Evolutionary conservation across 768 basidiomycete species (phyloP), one percentile per base, ranked within the genome.

Genomic region (Dioszegia crocea): DNA sequence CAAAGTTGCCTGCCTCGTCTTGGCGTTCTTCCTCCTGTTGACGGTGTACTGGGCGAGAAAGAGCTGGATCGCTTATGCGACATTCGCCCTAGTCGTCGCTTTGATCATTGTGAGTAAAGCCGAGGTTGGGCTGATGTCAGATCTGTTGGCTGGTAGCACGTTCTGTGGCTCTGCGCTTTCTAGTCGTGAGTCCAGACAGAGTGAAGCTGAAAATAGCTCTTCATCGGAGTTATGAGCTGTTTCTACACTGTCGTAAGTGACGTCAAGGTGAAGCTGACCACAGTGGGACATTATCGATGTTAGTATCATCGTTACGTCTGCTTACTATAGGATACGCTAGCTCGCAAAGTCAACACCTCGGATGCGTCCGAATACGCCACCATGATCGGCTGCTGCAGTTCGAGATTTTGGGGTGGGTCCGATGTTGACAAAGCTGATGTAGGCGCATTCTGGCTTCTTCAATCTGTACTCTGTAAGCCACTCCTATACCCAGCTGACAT

Each of bases 271-370:
- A 4, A 39, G 51, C 51, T 53, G 51, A 53, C 51, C 40, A 9
- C 45, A 66, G 59, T 77, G 76, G 77, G 77, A 78, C 43, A 77
- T 78, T 52, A 60, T 78, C 50, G 77, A 78, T 61, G 76, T 75
- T 23, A 64, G 71, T 21, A 24, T 47, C 36, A 2, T 17, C 12
- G 4, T 29, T 4, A 17, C 26, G 24, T 14, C n/a, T 40, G 44
- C 50, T 49, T 40, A 50, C 9, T 21, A 0, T 39, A 70, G 73
- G 76, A 77, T 50, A 74, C 74, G 0, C 65, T 78, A 29, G 63
- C 65, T 6, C 60, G 77, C n/a, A 78, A 78, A 56, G 69, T 78
- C 61, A 76, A 78, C 46, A 74, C 65, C 6, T 73, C 70, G 0
- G 77, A 78, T 46, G 77, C 77, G 5, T 73, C 73, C 9, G 75